These are phyloP conservation scores for Fusarium chlamydosporum DNA, from an alignment of 2,329 filamentous ascomycete genomes.

Conservation along the genomic window DNA sequence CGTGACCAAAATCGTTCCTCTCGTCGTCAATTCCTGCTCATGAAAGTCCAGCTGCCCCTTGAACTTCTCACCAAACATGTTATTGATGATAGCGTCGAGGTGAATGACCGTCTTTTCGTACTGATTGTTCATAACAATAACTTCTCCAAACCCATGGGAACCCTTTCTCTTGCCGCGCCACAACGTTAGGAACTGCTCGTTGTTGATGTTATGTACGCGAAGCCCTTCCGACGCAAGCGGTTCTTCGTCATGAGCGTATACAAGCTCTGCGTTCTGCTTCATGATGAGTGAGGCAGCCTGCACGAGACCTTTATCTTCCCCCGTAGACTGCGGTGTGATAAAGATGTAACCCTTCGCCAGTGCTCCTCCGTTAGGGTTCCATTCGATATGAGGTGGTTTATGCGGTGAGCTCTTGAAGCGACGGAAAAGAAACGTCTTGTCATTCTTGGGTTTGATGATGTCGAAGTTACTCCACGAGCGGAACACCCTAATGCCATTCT, in stretches of 20 bases:
- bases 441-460: constrained; percentile 30
- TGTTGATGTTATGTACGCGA: constrained; percentile 50
- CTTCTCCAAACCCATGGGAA: constrained; percentile 53
- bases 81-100: constrained; percentile 25
- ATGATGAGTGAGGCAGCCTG: constrained; percentile 45
- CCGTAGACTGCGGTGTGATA: constrained; percentile 43
- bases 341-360: constrained; percentile 50
- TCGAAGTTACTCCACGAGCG: constrained; percentile 44
- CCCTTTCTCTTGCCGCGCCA: constrained; percentile 50
- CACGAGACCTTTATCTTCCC: constrained; percentile 17
- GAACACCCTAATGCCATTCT: constrained; percentile 20
- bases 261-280: constrained; percentile 50
- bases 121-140: constrained; percentile 51
- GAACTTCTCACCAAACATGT: constrained; percentile 8
- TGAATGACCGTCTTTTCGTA: constrained; percentile 44
- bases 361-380: constrained; percentile 33
- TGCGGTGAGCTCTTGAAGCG: constrained; percentile 47
- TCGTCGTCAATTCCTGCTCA: constrained; percentile 43
- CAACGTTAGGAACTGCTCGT: constrained; percentile 51
- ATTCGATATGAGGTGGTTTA: constrained; percentile 44
- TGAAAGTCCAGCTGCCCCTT: constrained; percentile 42
- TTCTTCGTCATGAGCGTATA: constrained; percentile 48
- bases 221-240: constrained; percentile 40
- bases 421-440: constrained; percentile 38
- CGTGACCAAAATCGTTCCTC: constrained; percentile 46